Evolutionary conservation across 129 eudicot species (phyloP).

Genomic region (Tagetes patula): DNA sequence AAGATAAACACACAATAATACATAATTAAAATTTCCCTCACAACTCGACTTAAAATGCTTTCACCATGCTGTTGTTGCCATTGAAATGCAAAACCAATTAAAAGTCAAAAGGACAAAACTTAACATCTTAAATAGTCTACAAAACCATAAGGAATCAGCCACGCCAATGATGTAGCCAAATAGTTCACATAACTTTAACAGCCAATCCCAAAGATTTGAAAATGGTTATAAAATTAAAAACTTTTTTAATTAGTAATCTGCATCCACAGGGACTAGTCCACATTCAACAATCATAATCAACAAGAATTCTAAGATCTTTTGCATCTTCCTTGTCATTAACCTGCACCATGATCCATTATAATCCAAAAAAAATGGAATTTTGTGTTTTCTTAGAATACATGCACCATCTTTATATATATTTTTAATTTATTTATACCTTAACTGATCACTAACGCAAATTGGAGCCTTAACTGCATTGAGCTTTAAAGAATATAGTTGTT

Average conservation of each 20-base stretch:
- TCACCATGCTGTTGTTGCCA: neutral
- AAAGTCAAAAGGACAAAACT: neutral
- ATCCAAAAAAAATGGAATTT: neutral
- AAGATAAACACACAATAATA: neutral
- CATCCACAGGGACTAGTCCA: neutral
- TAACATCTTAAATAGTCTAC: neutral
- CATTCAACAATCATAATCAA: neutral
- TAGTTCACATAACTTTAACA: conserved; percentile 1
- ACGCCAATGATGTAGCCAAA: neutral
- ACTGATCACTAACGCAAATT: neutral
- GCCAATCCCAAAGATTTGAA: neutral
- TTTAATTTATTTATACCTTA: neutral
- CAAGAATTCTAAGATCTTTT: neutral
- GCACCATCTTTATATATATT: neutral
- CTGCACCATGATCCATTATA: neutral
- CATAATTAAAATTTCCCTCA: neutral
- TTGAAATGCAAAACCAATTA: neutral
- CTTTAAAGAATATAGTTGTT: neutral
- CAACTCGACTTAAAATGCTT: neutral
- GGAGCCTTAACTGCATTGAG: neutral
- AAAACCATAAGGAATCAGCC: neutral
- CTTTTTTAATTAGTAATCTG: neutral
- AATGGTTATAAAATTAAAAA: neutral
- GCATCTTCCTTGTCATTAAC: neutral
- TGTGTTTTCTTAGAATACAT: neutral